Conservation (phyloP, 1,139 yeast genomes). For the Fermentozyma sake region DNA sequence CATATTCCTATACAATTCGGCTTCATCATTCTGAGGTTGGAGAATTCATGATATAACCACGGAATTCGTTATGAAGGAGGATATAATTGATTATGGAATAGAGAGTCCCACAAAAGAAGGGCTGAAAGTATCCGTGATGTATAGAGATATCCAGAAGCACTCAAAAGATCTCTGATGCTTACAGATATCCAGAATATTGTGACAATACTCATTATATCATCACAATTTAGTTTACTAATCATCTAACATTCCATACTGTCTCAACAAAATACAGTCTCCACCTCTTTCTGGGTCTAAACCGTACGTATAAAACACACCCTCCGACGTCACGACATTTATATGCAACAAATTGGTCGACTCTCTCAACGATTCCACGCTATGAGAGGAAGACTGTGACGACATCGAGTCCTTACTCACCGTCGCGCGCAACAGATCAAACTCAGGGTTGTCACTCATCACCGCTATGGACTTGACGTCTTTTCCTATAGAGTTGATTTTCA, state of each 20-base stretch:
- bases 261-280: conserved; percentile 82
- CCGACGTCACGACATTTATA: conserved; percentile 79
- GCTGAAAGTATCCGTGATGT: too few relatives aligned
- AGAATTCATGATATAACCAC: too few relatives aligned
- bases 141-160: too few relatives aligned
- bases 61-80: too few relatives aligned
- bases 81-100: too few relatives aligned
- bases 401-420: conserved; percentile 16
- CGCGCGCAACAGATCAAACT: conserved; percentile 30
- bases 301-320: conserved; percentile 81
- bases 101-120: too few relatives aligned
- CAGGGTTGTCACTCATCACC: conserved; percentile 46
- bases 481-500: conserved; percentile 69
- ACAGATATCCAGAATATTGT: too few relatives aligned
- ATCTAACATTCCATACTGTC: conserved; percentile 55
- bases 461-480: conserved; percentile 63
- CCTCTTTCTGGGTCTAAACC: conserved; percentile 86
- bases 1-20: too few relatives aligned
- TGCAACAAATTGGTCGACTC: conserved; percentile 46
- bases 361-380: neutral
- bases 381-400: neutral
- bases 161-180: too few relatives aligned
- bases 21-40: too few relatives aligned
- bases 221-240: conserved; percentile 7
- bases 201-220: neutral